Evolutionary conservation across 345 rosid genomes (phyloP).

Genomic region (Acer negundo): DNA sequence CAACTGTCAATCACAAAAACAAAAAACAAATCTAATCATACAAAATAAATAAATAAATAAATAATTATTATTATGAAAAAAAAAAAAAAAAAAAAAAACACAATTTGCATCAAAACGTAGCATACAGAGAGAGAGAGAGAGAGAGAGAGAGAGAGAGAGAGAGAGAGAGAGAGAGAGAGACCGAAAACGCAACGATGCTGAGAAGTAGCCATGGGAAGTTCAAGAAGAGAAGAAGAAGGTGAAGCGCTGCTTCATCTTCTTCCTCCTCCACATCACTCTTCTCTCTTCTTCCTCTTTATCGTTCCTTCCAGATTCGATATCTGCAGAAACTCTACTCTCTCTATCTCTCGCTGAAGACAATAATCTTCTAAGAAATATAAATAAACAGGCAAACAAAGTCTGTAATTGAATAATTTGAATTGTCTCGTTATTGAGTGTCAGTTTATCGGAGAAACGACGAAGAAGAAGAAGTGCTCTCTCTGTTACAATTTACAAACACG

Average conservation of each 20-base stretch:
- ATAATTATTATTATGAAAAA: no score
- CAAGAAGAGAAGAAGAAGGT: conserved; percentile 54
- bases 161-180: conserved; percentile 31
- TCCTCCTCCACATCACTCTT: conserved; percentile 29
- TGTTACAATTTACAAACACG: no score
- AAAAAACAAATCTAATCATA: neutral
- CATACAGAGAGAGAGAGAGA: conserved; percentile 1
- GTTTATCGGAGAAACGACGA: neutral
- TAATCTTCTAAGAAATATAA: neutral
- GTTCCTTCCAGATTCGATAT: neutral
- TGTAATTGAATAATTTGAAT: neutral
- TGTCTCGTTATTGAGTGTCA: neutral
- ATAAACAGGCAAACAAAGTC: neutral
- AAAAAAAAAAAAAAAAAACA: neutral
- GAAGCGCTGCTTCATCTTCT: conserved; percentile 70
- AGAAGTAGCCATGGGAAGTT: conserved; percentile 77
- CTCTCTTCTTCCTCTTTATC: neutral
- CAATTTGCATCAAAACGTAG: conserved; percentile 10
- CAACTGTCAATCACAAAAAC: conserved; percentile 53
- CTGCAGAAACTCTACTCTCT: neutral
- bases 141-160: conserved; percentile 25
- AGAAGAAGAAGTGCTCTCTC: neutral
- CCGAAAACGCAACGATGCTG: conserved; percentile 99
- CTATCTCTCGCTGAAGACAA: neutral
- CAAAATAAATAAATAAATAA: neutral